Evolutionary conservation across 2,329 filamentous ascomycete species (phyloP).

Genomic region (Colletotrichum sansevieriae): DNA sequence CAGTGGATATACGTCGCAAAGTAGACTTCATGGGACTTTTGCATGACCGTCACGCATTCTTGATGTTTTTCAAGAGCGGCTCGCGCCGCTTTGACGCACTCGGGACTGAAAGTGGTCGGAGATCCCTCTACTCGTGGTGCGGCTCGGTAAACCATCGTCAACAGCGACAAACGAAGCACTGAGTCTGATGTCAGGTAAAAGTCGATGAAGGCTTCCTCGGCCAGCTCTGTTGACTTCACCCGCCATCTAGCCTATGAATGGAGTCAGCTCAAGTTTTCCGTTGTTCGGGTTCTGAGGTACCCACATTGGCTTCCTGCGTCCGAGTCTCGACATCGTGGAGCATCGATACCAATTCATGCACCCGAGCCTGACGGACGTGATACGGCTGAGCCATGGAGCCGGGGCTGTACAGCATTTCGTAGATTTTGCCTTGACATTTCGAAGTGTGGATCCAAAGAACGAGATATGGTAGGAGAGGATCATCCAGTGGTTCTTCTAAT

Average conservation of each 20-base stretch:
- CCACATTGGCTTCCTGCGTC: slow-evolving; percentile 42
- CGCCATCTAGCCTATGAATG: slow-evolving; percentile 16
- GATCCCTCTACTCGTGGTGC: slow-evolving; percentile 48
- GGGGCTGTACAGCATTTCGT: slow-evolving; percentile 66
- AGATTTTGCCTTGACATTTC: slow-evolving; percentile 66
- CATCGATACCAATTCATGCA: slow-evolving; percentile 48
- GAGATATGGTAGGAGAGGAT: slow-evolving; percentile 53
- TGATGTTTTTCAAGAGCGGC: slow-evolving; percentile 56
- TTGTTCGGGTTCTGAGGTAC: not conserved
- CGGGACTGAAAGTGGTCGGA: slow-evolving; percentile 54
- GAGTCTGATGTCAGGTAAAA: slow-evolving; percentile 55
- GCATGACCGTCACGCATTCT: slow-evolving; percentile 55
- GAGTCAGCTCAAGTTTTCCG: not conserved
- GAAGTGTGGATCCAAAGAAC: slow-evolving; percentile 63
- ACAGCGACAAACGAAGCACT: slow-evolving; percentile 56
- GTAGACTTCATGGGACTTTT: slow-evolving; percentile 52
- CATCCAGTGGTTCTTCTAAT: not conserved
- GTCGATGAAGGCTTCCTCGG: slow-evolving; percentile 48
- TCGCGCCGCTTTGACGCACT: slow-evolving; percentile 58
- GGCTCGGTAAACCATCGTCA: slow-evolving; percentile 60
- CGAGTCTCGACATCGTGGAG: slow-evolving; percentile 49
- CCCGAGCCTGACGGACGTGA: slow-evolving; percentile 51
- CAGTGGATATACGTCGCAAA: slow-evolving; percentile 58
- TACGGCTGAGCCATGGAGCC: slow-evolving; percentile 54
- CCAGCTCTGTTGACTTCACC: slow-evolving; percentile 5